These are phyloP conservation scores for Cladosporium sphaerospermum DNA, from an alignment of 2,329 filamentous ascomycete species.

Conservation along the genomic window DNA sequence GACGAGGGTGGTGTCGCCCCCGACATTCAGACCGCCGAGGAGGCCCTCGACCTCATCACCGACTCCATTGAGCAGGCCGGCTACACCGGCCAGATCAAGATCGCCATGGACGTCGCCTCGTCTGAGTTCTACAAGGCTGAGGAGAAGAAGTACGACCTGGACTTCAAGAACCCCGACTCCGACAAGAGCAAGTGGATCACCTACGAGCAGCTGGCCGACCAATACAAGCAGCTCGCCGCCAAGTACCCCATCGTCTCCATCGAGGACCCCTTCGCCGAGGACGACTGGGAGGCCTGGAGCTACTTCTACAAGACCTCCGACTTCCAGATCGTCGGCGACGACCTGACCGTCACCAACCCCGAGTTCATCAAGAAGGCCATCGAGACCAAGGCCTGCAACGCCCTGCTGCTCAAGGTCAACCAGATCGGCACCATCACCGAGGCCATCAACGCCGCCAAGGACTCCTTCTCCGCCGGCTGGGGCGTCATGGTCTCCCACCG, in stretches of 20 bases:
- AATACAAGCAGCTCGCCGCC: slow-evolving; percentile 79
- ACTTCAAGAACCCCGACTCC: slow-evolving; percentile 99
- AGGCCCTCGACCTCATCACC: slow-evolving; percentile 88
- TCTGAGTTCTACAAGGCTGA: slow-evolving; percentile 98
- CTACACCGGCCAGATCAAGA: slow-evolving; percentile 93
- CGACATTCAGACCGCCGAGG: slow-evolving; percentile 93
- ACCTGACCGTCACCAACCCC: slow-evolving; percentile 98
- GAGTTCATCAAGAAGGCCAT: slow-evolving; percentile 99
- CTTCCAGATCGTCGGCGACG: slow-evolving; percentile 97
- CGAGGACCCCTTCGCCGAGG: slow-evolving; percentile 98
- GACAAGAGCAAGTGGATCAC: slow-evolving; percentile 97
- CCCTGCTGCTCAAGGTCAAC: slow-evolving; percentile 98
- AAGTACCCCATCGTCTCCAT: slow-evolving; percentile 99
- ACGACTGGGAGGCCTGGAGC: slow-evolving; percentile 99
- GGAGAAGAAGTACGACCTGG: slow-evolving; percentile 98
- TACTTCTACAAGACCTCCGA: slow-evolving; percentile 99
- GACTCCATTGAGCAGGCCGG: slow-evolving; percentile 91
- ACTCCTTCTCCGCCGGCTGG: slow-evolving; percentile 92
- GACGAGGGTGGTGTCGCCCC: slow-evolving; percentile 99
- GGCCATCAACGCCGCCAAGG: slow-evolving; percentile 98
- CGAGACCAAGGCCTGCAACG: slow-evolving; percentile 97
- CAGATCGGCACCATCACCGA: slow-evolving; percentile 98
- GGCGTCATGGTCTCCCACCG: slow-evolving; percentile 99
- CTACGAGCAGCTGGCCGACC: slow-evolving; percentile 89
- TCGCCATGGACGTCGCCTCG: slow-evolving; percentile 98